Conservation (phyloP, 768 basidiomycete species). For the Lactarius quietus region DNA sequence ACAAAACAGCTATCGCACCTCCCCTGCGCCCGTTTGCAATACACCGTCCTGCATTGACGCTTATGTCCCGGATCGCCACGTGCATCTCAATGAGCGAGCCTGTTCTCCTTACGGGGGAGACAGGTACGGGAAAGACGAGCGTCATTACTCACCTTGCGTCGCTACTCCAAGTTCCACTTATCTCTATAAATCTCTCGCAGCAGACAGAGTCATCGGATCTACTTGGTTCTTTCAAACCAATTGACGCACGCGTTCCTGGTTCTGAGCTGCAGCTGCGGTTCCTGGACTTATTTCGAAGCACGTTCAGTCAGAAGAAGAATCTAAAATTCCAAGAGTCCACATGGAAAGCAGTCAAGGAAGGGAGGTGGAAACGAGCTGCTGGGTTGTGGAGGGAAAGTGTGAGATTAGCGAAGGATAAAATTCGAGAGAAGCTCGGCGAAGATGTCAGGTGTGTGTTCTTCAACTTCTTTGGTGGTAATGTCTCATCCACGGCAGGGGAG, state of each 20-base stretch:
- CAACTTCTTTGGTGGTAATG: neutral
- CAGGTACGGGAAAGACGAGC: slow-evolving; percentile 99
- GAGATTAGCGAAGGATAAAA: slow-evolving; percentile 63
- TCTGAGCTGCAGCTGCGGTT: slow-evolving; percentile 68
- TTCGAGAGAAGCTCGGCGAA: slow-evolving; percentile 39
- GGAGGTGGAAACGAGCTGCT: slow-evolving; percentile 81
- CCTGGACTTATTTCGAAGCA: slow-evolving; percentile 73
- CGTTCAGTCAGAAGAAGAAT: slow-evolving; percentile 90
- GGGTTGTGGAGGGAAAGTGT: slow-evolving; percentile 80
- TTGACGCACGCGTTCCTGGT: slow-evolving; percentile 81
- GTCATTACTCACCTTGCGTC: slow-evolving; percentile 83
- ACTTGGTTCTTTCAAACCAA: slow-evolving; percentile 93
- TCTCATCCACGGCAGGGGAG: slow-evolving; percentile 2
- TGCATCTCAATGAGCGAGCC: slow-evolving; percentile 75
- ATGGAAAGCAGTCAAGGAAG: slow-evolving; percentile 73
- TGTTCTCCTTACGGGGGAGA: slow-evolving; percentile 91
- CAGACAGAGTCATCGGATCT: slow-evolving; percentile 96
- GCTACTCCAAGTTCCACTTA: slow-evolving; percentile 67
- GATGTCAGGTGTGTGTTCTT: slow-evolving; percentile 29
- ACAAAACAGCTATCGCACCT: slow-evolving; percentile 36
- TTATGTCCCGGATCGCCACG: slow-evolving; percentile 78
- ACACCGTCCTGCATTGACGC: slow-evolving; percentile 75
- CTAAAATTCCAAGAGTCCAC: slow-evolving; percentile 80
- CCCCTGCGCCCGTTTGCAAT: slow-evolving; percentile 72
- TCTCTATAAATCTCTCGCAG: slow-evolving; percentile 91